Conservation (phyloP, 768 basidiomycete species). For the Lactifluus volemus region DNA sequence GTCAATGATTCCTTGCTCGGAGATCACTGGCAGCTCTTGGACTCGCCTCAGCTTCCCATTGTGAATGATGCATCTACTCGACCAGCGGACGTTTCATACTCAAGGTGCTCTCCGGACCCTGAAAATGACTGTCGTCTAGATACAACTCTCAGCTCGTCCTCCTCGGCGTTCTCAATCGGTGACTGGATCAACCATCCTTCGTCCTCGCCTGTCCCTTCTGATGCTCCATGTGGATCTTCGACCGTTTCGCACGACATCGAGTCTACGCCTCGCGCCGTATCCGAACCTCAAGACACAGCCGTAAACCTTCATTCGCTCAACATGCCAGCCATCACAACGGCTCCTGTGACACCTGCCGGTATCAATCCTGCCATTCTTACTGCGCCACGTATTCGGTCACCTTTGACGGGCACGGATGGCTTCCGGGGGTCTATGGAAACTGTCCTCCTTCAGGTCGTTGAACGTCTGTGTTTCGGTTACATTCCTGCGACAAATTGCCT, state of each 20-base stretch:
- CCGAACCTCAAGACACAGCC: neutral
- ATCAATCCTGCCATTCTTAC: neutral
- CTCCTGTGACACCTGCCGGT: neutral
- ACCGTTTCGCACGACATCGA: neutral
- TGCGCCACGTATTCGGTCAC: neutral
- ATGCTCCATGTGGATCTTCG: neutral
- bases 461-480: neutral
- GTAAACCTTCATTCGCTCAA: neutral
- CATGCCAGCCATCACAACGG: neutral
- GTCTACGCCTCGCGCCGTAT: neutral
- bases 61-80: neutral
- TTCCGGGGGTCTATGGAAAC: neutral
- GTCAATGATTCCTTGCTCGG: neutral
- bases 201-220: conserved; percentile 1
- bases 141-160: conserved; percentile 1
- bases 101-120: neutral
- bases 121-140: neutral
- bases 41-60: neutral
- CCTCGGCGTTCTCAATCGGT: conserved; percentile 12
- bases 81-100: neutral
- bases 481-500: neutral
- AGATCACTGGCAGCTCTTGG: neutral
- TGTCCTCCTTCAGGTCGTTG: neutral
- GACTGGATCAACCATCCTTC: conserved; percentile 13
- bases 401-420: neutral